Percentiles rank a stretch among this genome's conserved stretches.
phyloP scores from a whole-genome alignment of 805 yeast genomes.

The Teunomyces stri region DNA sequence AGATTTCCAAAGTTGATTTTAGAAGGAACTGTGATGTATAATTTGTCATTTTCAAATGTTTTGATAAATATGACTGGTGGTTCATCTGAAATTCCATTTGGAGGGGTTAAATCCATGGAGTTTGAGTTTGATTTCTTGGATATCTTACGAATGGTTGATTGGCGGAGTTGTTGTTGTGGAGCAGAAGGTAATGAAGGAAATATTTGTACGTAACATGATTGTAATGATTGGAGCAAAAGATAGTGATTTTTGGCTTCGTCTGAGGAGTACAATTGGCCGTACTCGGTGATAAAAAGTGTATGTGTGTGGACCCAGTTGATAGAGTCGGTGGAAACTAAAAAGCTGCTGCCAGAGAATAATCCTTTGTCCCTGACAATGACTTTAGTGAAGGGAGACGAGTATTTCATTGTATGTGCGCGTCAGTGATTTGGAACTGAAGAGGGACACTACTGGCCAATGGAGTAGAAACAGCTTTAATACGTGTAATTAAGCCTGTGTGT shows the following conservation, averaged over 20 bases:
- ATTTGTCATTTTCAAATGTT: slow-evolving; percentile 37
- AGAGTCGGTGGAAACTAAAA: slow-evolving; percentile 37
- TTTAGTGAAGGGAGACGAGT: slow-evolving; percentile 27
- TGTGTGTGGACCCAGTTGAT: slow-evolving; percentile 33
- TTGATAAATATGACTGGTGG: slow-evolving; percentile 43
- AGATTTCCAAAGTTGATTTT: slow-evolving; percentile 42
- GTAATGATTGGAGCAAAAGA: slow-evolving; percentile 33
- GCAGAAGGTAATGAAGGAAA: slow-evolving; percentile 21
- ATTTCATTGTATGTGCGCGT: slow-evolving; percentile 3
- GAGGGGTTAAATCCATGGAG: background rate
- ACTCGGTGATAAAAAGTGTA: slow-evolving; percentile 27
- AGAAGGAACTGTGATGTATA: slow-evolving; percentile 36
- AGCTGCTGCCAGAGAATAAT: slow-evolving; percentile 28
- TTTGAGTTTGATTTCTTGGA: background rate
- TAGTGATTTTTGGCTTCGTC: slow-evolving; percentile 30
- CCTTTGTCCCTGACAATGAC: slow-evolving; percentile 35
- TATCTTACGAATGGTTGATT: slow-evolving; percentile 7
- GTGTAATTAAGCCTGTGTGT: background rate
- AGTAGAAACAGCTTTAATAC: background rate
- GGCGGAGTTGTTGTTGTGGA: slow-evolving; percentile 6
- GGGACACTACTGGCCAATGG: background rate
- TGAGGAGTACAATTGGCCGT: slow-evolving; percentile 33
- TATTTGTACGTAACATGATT: slow-evolving; percentile 40
- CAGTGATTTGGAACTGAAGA: background rate
- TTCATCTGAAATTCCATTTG: slow-evolving; percentile 12